Evolutionary conservation across 192 early-diverging fungal species (phyloP).

Genomic region (Umbelopsis ramanniana): DNA sequence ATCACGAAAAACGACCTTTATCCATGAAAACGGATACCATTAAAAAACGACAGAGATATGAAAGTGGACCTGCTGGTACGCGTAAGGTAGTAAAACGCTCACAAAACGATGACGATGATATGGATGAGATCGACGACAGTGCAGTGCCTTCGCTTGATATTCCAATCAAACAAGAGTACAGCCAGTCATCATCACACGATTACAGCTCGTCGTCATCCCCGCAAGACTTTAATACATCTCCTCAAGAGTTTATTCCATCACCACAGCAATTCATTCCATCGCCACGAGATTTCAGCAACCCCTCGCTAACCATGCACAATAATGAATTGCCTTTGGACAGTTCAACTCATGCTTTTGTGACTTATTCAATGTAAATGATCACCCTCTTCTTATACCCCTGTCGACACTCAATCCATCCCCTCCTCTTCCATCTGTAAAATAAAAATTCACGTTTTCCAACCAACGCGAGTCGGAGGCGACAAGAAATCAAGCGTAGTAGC

Average conservation of each 20-base stretch:
- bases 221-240: not conserved
- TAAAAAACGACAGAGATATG: slow-evolving; percentile 40
- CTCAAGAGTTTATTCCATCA: not conserved
- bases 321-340: slow-evolving; percentile 7
- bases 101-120: not conserved
- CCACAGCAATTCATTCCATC: no score
- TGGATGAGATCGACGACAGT: slow-evolving; percentile 5
- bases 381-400: slow-evolving; percentile 1
- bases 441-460: no score
- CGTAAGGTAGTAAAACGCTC: not conserved
- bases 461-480: not conserved
- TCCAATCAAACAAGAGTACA: not conserved
- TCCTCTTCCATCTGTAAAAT: not conserved
- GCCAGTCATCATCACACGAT: not conserved
- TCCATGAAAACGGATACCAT: slow-evolving; percentile 44
- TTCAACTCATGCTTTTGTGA: not conserved
- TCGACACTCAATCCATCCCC: not conserved
- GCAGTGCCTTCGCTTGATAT: slow-evolving; percentile 17
- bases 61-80: slow-evolving; percentile 5
- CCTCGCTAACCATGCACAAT: not conserved
- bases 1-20: slow-evolving; percentile 40
- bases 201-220: no score
- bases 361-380: slow-evolving; percentile 7
- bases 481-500: not conserved
- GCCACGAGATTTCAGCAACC: no score